These are phyloP conservation scores for Glebionis coronaria DNA, from an alignment of 129 eudicot species.

Conservation along the genomic window DNA sequence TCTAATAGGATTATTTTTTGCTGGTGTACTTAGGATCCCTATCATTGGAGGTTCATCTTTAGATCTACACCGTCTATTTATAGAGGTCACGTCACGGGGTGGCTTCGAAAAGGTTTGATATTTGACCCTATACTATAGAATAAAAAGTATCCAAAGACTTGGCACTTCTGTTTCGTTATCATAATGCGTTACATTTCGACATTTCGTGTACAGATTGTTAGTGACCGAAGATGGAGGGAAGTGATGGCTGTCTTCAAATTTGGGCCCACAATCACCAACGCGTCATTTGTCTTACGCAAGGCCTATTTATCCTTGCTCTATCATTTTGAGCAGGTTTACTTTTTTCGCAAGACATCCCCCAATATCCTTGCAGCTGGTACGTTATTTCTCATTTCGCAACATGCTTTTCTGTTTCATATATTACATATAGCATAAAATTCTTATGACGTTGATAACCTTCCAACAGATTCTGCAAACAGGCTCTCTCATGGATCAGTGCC, in stretches of 20 bases:
- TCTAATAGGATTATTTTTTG: neutral
- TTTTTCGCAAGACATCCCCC: conserved; percentile 57
- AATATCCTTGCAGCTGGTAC: conserved; percentile 44
- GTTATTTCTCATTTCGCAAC: neutral
- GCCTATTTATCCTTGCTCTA: conserved; percentile 75
- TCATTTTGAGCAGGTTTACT: conserved; percentile 95
- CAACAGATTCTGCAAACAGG: conserved; percentile 46
- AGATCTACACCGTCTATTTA: conserved; percentile 80
- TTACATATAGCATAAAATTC: neutral
- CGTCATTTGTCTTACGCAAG: conserved; percentile 71
- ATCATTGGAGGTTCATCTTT: conserved; percentile 67
- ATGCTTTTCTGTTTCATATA: neutral
- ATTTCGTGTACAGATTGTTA: conserved; percentile 46
- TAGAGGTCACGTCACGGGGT: conserved; percentile 92
- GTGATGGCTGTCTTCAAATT: conserved; percentile 55
- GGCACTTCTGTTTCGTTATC: neutral
- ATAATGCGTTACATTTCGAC: neutral
- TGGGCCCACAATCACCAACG: conserved; percentile 68
- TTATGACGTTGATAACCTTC: conserved; percentile 3
- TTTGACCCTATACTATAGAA: neutral
- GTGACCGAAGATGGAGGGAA: conserved; percentile 90
- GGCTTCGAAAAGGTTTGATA: conserved; percentile 76
- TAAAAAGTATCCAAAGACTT: neutral
- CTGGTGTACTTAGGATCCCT: conserved; percentile 54
- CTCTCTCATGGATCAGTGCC: conserved; percentile 49